Conservation (phyloP, 768 basidiomycete genomes). For the Melanogaster broomeanus region DNA sequence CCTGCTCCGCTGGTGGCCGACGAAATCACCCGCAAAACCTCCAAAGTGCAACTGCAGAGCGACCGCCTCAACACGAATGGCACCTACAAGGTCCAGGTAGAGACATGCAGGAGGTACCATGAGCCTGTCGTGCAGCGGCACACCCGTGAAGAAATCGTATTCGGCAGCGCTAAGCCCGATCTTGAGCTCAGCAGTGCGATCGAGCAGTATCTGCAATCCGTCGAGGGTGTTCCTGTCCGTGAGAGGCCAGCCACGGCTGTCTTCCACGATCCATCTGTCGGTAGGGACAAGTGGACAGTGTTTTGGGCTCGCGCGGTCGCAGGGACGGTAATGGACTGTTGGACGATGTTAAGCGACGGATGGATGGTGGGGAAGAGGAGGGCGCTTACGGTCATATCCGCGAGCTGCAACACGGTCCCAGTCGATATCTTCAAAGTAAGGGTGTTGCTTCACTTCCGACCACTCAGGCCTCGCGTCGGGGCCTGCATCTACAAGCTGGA, state of each 20-base stretch:
- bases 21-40: too few relatives aligned
- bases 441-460: slow-evolving; percentile 7
- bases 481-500: slow-evolving; percentile 1
- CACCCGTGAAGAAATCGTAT: not conserved
- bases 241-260: not conserved
- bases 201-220: not conserved
- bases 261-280: not conserved
- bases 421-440: slow-evolving; percentile 5
- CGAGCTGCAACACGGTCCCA: slow-evolving; percentile 7
- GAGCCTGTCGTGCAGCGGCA: not conserved
- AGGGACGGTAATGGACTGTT: not conserved
- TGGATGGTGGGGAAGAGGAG: not conserved
- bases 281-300: not conserved
- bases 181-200: not conserved
- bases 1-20: too few relatives aligned
- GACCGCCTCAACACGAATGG: not conserved
- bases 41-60: too few relatives aligned
- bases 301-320: not conserved
- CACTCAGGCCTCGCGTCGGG: slow-evolving; percentile 8
- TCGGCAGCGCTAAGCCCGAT: not conserved
- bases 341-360: not conserved
- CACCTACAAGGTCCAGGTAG: not conserved
- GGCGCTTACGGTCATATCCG: slow-evolving; percentile 10
- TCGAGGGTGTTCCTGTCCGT: not conserved
- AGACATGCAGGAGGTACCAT: not conserved